A percentile compares a stretch with the other conserved stretches of the same genome.
Evolutionary conservation across 306 rosid genomes (phyloP).

Genomic region (Cotoneaster glaucophyllus): DNA sequence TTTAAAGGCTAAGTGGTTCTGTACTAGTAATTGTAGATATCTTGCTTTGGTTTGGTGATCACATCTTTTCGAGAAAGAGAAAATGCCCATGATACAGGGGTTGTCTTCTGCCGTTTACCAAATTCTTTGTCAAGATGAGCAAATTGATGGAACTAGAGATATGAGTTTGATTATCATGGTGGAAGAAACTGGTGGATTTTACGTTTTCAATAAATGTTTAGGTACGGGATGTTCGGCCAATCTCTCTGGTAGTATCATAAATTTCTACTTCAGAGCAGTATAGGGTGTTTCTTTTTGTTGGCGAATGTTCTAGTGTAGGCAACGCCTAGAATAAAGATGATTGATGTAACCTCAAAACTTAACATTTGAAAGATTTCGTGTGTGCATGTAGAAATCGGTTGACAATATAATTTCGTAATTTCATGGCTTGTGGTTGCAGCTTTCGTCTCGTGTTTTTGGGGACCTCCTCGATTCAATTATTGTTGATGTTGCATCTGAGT

Average conservation of each 20-base stretch:
- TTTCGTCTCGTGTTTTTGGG: conserved; percentile 59
- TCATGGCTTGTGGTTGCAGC: conserved; percentile 49
- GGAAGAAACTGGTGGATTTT: neutral
- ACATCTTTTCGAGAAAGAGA: neutral
- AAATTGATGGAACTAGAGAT: neutral
- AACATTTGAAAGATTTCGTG: neutral
- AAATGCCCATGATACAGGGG: neutral
- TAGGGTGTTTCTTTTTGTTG: neutral
- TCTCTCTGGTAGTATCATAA: neutral
- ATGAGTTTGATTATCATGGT: neutral
- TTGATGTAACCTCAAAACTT: neutral
- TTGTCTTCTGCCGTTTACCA: neutral
- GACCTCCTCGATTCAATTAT: conserved; percentile 88
- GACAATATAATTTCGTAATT: neutral
- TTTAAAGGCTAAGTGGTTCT: neutral
- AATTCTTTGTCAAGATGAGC: neutral
- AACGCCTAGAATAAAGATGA: neutral
- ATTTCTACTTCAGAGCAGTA: neutral
- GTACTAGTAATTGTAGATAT: neutral
- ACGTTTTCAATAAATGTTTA: neutral
- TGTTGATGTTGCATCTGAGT: conserved; percentile 94
- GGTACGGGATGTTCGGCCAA: neutral
- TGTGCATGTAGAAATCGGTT: neutral
- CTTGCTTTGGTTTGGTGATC: neutral
- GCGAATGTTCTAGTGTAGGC: neutral